These are phyloP conservation scores for Diaporthe velutina DNA, from an alignment of 2,329 filamentous ascomycete species.

Conservation along the genomic window DNA sequence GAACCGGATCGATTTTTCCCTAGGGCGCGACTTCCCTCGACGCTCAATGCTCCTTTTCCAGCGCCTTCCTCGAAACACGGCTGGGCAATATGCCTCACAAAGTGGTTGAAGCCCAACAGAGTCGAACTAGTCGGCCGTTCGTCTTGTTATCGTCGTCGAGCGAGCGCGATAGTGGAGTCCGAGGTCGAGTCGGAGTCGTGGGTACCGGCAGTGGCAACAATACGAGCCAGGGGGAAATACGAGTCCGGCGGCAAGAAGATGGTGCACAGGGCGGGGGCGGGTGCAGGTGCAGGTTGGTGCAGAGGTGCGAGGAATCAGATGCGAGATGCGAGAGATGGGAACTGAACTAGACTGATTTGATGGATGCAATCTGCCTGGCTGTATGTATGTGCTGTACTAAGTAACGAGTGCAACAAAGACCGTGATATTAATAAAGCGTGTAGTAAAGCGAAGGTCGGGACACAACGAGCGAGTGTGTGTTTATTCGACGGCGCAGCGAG, in stretches of 20 bases:
- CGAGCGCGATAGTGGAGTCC: conserved; percentile 22
- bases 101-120: conserved; percentile 10
- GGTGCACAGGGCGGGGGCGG: conserved; percentile 11
- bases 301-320: conserved; percentile 8
- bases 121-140: conserved; percentile 5
- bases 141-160: neutral
- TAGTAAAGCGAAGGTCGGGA: conserved; percentile 18
- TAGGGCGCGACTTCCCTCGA: neutral
- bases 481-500: conserved; percentile 24
- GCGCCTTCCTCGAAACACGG: neutral
- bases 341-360: neutral
- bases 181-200: neutral
- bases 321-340: conserved; percentile 17
- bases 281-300: conserved; percentile 16
- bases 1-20: neutral
- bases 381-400: neutral
- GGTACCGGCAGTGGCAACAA: conserved; percentile 1
- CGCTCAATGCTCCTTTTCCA: neutral
- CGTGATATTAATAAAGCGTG: conserved; percentile 3
- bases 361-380: conserved; percentile 7
- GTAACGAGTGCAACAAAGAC: conserved; percentile 36
- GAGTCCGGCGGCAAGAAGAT: conserved; percentile 33
- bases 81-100: neutral
- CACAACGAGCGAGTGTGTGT: neutral
- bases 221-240: conserved; percentile 35